Percentiles rank a stretch among this genome's conserved stretches.
phyloP scores from a whole-genome alignment of 768 basidiomycete genomes.

The Termitomyces sp. region DNA sequence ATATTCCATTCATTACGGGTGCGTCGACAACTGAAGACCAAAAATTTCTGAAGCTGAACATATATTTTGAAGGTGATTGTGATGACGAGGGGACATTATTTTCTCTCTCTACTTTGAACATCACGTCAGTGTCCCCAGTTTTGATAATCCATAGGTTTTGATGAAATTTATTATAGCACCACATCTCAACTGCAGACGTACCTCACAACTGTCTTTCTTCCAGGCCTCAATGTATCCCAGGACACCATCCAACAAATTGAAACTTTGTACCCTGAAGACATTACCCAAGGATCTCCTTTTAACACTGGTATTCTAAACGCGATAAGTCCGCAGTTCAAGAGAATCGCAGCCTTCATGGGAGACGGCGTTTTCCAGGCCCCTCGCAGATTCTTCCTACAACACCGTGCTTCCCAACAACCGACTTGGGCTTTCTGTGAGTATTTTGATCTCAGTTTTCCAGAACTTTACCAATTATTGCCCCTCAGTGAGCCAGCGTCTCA shows the following conservation, averaged over 20 bases:
- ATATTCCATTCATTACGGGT: slow-evolving; percentile 46
- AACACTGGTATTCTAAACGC: slow-evolving; percentile 35
- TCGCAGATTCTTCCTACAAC: slow-evolving; percentile 40
- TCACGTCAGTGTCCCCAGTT: slow-evolving; percentile 32
- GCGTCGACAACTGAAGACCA: not conserved
- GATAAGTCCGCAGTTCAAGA: slow-evolving; percentile 43
- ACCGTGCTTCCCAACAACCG: slow-evolving; percentile 32
- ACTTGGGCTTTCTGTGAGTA: slow-evolving; percentile 38
- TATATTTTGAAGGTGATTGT: slow-evolving; percentile 31
- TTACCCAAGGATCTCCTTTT: slow-evolving; percentile 42
- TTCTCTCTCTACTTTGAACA: slow-evolving; percentile 38
- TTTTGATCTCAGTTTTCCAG: slow-evolving; percentile 1
- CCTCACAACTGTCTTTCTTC: slow-evolving; percentile 21
- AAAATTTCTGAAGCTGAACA: not conserved
- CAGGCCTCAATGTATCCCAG: slow-evolving; percentile 10
- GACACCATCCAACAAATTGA: slow-evolving; percentile 16
- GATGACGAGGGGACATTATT: slow-evolving; percentile 60
- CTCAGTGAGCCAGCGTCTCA: slow-evolving; percentile 41
- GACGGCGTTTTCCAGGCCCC: slow-evolving; percentile 48
- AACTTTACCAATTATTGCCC: not conserved
- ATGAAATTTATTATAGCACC: slow-evolving; percentile 9
- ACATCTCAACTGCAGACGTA: slow-evolving; percentile 23
- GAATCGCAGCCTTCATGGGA: slow-evolving; percentile 43
- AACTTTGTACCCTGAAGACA: slow-evolving; percentile 31
- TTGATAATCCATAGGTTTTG: not conserved